Base-by-base conservation (phyloP, 495 filamentous ascomycete genomes). In the Pyrenula aspistea region DNA sequence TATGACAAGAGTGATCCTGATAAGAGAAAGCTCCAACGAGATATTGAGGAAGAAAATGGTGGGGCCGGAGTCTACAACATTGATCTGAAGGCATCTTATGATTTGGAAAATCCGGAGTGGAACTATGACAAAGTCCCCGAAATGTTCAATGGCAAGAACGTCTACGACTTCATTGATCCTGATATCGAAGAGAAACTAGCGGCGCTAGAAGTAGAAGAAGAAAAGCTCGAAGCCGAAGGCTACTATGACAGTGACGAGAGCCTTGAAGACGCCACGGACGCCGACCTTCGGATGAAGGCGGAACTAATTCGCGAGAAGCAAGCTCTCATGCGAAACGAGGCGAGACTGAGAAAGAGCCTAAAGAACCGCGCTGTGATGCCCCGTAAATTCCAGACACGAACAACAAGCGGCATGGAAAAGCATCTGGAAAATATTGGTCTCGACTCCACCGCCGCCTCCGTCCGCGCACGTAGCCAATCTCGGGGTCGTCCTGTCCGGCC, bases 351-450 rank as follows among this genome's bases (percentile, higher is more conserved):
- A 68, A 95, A 95, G 77, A 87, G 83, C 24, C 82, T 96, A 66
- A 98, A 97, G 83, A 98, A 98, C 75, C 82, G 90, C 56, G 91
- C 94, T 22, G 75, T 86, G 48, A 93, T 98, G 53, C 93, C 93
- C 8, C 83, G 93, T 59, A 77, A 76, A 52, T 85, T 84, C 58
- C 79, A 79, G 55, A 69, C 83, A 56, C 87, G 89, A 78, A 85
- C 86, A 57, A 77, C 96, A 24, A 86, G 88, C 1, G 81, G 89
- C 60, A 87, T 98, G 79, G 85, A 95, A 68, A 75, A 83, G 23
- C 84, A 87, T 59, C 80, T 98, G 56, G 86, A 91, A 65, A 80
- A 81, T 47, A 81, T 95, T 56, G 93, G 93, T 56, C 84, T 90
- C 66, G 91, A 97, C 66, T 84, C 88, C 22, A 76, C 80, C 53